Evolutionary conservation across 192 early-diverging fungal species (phyloP).

Genomic region (Backusella westeae): DNA sequence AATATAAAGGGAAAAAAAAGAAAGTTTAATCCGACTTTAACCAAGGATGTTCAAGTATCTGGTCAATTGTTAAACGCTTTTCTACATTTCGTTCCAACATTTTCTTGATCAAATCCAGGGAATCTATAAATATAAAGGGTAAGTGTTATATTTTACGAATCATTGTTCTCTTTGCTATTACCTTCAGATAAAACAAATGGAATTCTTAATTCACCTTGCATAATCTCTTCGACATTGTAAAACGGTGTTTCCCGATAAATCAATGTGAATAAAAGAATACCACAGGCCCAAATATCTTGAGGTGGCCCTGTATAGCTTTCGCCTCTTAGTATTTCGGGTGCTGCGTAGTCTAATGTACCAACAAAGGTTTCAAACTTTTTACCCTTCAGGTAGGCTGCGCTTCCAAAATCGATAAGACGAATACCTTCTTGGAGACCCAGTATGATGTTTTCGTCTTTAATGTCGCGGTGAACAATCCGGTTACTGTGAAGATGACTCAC

Average conservation of each 20-base stretch:
- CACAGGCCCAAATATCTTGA: slow-evolving; percentile 84
- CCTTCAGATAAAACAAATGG: slow-evolving; percentile 15
- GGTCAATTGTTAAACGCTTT: slow-evolving; percentile 72
- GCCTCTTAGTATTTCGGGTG: slow-evolving; percentile 67
- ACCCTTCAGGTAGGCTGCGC: slow-evolving; percentile 57
- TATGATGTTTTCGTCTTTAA: slow-evolving; percentile 89
- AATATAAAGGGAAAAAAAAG: not conserved
- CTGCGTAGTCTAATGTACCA: slow-evolving; percentile 75
- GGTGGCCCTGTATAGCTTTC: slow-evolving; percentile 70
- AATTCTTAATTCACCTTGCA: slow-evolving; percentile 47
- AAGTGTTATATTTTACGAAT: not conserved
- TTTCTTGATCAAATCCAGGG: slow-evolving; percentile 59
- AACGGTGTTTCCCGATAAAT: slow-evolving; percentile 74
- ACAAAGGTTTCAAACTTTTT: slow-evolving; percentile 64
- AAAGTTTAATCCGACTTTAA: slow-evolving; percentile 28
- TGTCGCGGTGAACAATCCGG: slow-evolving; percentile 77
- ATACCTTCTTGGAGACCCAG: slow-evolving; percentile 53
- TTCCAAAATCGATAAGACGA: slow-evolving; percentile 85
- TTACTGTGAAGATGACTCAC: slow-evolving; percentile 60
- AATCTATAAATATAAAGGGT: slow-evolving; percentile 30
- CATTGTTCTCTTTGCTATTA: not conserved
- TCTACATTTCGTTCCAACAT: slow-evolving; percentile 73
- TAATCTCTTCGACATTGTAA: slow-evolving; percentile 62
- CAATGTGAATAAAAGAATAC: slow-evolving; percentile 73
- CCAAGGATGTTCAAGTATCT: slow-evolving; percentile 77